phyloP scores from a whole-genome alignment of 2,329 filamentous ascomycete species.

The Arthroderma sp. region DNA sequence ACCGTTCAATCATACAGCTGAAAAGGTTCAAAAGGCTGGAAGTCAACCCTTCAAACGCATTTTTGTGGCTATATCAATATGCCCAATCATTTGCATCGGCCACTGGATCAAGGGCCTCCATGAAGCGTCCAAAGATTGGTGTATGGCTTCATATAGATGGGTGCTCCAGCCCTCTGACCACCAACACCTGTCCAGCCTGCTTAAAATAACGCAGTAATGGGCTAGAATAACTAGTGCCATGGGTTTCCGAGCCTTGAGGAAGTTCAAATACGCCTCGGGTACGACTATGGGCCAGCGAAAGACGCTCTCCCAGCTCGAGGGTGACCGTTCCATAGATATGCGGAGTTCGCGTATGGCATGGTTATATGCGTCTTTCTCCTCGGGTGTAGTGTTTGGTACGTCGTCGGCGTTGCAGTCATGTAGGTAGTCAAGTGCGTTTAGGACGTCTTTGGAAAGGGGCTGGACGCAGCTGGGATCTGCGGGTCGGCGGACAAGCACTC shows the following conservation, averaged over 20 bases:
- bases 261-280: conserved; percentile 49
- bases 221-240: conserved; percentile 52
- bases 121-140: conserved; percentile 10
- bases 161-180: conserved; percentile 54
- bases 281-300: conserved; percentile 51
- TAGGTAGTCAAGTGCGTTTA: conserved; percentile 11
- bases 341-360: conserved; percentile 14
- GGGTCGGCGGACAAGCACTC: conserved; percentile 12
- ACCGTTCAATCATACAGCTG: too few relatives aligned
- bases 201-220: conserved; percentile 53
- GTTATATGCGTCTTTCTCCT: conserved; percentile 14
- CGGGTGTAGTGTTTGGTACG: conserved; percentile 10
- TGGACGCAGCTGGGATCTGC: conserved; percentile 8
- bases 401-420: conserved; percentile 12
- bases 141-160: conserved; percentile 53
- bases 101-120: conserved; percentile 15
- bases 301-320: conserved; percentile 23
- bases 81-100: conserved; percentile 15
- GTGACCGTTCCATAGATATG: conserved; percentile 12
- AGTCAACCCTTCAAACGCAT: too few relatives aligned
- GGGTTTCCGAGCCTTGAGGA: conserved; percentile 46
- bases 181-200: conserved; percentile 49
- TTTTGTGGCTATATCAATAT: too few relatives aligned
- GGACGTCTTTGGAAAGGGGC: conserved; percentile 12
- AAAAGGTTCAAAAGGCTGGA: too few relatives aligned